Evolutionary conservation across 2,329 filamentous ascomycete species (phyloP), one percentile per base, ranked within the genome.

Genomic region (Albophoma yamanashiensis): DNA sequence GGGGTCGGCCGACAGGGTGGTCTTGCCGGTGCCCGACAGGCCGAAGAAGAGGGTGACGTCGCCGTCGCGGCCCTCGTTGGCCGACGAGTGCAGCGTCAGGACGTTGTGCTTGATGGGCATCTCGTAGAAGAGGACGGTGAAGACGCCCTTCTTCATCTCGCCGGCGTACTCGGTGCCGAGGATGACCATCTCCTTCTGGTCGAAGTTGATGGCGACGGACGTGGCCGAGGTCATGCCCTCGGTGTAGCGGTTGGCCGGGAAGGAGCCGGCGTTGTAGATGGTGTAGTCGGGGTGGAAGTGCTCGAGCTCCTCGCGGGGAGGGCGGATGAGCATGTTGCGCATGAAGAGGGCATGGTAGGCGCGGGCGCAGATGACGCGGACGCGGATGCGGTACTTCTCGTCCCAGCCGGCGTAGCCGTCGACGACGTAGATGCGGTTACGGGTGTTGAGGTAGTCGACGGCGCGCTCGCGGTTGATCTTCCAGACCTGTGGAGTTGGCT

Each of bases 81-180:
- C 94, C 11, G 94, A 99, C 20, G 94, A 99, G 84, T 99, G 94
- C 60, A 99, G 88, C 47, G 94, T 99, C 67, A 99, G 82, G 69
- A 99, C 93, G 77, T 97, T 95, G 86, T 99, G 94, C 87, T 97
- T 97, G 74, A 99, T 91, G 63, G 94, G 94, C 92, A 97, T 99
- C 83, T 99, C 94, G 82, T 97, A 99, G 85, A 96, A 99, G 74
- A 99, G 87, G 57, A 99, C 92, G 56, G 94, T 99, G 84, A 99
- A 99, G 76, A 99, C 85, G 69, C 94, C 92, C 83, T 96, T 96
- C 82, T 96, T 96, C 73, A 75, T 74, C 68, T 74, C 70, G 70
- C 93, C 93, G 61, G 94, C 94, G 73, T 99, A 99, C 81, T 99
- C 94, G 42, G 94, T 99, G 75, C 94, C 94, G 61, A 99, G 87